Evolutionary conservation across 352 stramenopile species (phyloP).

Genomic region (Pythium grandisporangium): DNA sequence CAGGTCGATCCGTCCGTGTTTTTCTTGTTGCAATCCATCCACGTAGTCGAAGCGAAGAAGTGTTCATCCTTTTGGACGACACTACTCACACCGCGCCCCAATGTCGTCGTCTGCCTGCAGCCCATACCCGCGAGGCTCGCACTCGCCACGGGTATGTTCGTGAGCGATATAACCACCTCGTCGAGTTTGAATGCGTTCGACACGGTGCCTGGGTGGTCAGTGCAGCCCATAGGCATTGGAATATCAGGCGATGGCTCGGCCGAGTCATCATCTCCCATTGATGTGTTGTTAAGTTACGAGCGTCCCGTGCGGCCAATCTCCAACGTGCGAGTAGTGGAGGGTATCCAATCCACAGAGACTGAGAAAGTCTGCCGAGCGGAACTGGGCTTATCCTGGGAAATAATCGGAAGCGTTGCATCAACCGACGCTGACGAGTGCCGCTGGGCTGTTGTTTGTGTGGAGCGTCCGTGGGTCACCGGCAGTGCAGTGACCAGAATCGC

Average conservation of each 20-base stretch:
- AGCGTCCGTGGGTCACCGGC: not conserved
- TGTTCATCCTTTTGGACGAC: not conserved
- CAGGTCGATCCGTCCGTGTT: not conserved
- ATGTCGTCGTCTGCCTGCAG: constrained; percentile 1
- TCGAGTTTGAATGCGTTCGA: not conserved
- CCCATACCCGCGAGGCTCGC: not conserved
- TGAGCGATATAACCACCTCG: constrained; percentile 4
- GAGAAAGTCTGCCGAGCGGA: too few species aligned
- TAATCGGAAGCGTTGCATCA: not conserved
- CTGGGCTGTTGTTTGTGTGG: constrained; percentile 3
- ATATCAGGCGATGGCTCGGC: not conserved
- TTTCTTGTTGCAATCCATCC: constrained; percentile 3
- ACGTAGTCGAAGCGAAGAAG: not conserved
- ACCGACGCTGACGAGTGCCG: too few species aligned
- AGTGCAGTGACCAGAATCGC: not conserved
- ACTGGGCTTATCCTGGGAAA: too few species aligned
- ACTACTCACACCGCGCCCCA: not conserved
- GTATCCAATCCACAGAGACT: too few species aligned
- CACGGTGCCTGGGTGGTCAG: constrained; percentile 2
- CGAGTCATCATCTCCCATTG: too few species aligned
- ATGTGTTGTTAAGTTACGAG: constrained; percentile 5
- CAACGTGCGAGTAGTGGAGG: not conserved
- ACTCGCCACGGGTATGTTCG: constrained; percentile 2
- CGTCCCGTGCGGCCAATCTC: constrained; percentile 7
- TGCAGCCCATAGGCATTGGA: not conserved